Evolutionary conservation across 495 filamentous ascomycete species (phyloP), one percentile per base, ranked within the genome.

Genomic region (Acidiella bohemica): DNA sequence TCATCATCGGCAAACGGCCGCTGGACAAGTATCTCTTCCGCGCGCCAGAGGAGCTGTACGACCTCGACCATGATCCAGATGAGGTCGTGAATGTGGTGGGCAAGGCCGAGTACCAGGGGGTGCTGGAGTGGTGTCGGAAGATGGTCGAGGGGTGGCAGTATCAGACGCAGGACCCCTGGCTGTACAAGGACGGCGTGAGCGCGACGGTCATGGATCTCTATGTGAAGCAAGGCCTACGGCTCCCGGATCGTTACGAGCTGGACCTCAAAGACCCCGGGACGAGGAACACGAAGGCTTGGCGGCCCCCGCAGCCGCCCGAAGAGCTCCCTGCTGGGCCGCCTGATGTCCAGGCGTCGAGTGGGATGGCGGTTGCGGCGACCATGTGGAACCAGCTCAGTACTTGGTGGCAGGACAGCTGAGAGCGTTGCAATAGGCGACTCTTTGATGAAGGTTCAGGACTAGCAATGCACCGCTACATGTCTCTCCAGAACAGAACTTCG

Each of bases 181-280:
- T 64, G 30, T 60, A 53, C 32, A 45, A 56, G 6, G 65, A 67
- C 49, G 64, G 65, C 2, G 53, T 59, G 10, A 53, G 47, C 4
- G 22, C 59, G 12, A 53, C 41, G 39, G 47, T 54, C 25, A 47
- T 58, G 18, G 42, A 44, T 12, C 32, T 50, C 22, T 60, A 66
- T 51, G 39, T 59, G 6, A 31, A 53, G 12, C 44, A 51, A 3
- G 62, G 62, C 1, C 24, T 67, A 40, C 43, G 47, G 35, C 40
- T 67, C 3, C 63, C 62, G 0, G 60, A 67, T 46, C 53, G 59
- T 13, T 50, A 61, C n/a, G 64, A 67, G 25, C 56, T 66, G 41
- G 63, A 65, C 46, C 36, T 52, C 19, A 42, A 54, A 24, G 24
- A 35, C 41, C 62, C 26, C 10, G 49, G 46, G 6, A 49, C 40